Conservation (phyloP, 2,329 filamentous ascomycete species). For the Alternaria sp. region DNA sequence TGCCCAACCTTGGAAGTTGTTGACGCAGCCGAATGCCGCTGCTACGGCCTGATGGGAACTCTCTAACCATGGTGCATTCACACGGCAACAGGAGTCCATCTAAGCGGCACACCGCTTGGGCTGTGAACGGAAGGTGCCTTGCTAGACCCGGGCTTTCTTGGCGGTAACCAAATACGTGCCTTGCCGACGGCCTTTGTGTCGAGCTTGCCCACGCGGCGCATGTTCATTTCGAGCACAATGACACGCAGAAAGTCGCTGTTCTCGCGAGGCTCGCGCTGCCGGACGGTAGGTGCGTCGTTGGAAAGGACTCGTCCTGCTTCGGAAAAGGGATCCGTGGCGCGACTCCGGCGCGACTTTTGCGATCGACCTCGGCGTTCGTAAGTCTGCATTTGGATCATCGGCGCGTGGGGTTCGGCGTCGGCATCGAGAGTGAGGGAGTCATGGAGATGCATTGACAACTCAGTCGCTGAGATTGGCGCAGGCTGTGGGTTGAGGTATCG, state of each 20-base stretch:
- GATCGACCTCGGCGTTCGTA: slow-evolving; percentile 57
- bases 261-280: slow-evolving; percentile 69
- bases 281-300: slow-evolving; percentile 53
- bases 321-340: slow-evolving; percentile 49
- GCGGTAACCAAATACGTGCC: slow-evolving; percentile 68
- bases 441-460: slow-evolving; percentile 52
- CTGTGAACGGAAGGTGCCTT: slow-evolving; percentile 35
- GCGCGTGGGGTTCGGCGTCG: slow-evolving; percentile 53
- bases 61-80: slow-evolving; percentile 16
- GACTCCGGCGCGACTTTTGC: slow-evolving; percentile 34
- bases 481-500: slow-evolving; percentile 68
- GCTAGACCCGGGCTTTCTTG: slow-evolving; percentile 54
- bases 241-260: slow-evolving; percentile 70
- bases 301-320: slow-evolving; percentile 55
- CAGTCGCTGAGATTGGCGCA: slow-evolving; percentile 46
- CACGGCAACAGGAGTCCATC: slow-evolving; percentile 46
- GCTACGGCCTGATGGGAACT: slow-evolving; percentile 15
- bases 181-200: slow-evolving; percentile 63
- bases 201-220: slow-evolving; percentile 69
- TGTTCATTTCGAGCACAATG: slow-evolving; percentile 73
- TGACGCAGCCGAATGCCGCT: slow-evolving; percentile 6
- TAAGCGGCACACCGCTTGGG: slow-evolving; percentile 42
- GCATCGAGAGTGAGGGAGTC: slow-evolving; percentile 47
- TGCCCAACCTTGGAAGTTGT: slow-evolving; percentile 26
- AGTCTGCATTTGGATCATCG: slow-evolving; percentile 70